Conservation (phyloP, 2,329 filamentous ascomycete species). For the Aspergillus brunneoviolaceus region DNA sequence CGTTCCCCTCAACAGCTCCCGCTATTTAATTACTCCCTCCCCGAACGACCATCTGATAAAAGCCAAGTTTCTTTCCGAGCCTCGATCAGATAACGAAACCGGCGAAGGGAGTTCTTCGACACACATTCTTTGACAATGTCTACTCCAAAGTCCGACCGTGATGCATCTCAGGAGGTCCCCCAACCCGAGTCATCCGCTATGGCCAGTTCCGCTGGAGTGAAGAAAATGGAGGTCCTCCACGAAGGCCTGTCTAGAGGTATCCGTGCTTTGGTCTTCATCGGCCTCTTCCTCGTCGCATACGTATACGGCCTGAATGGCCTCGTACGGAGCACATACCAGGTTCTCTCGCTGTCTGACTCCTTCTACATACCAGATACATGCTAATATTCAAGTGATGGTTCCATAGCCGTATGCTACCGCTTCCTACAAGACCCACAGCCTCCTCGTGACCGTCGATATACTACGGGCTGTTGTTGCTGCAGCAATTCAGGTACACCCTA, state of each 20-base stretch:
- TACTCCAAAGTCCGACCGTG: no score
- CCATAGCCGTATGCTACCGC: constrained; percentile 53
- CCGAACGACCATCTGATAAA: no score
- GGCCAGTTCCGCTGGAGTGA: constrained; percentile 55
- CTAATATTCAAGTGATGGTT: neutral
- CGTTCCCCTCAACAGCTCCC: no score
- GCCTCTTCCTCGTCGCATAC: constrained; percentile 64
- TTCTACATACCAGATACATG: constrained; percentile 6
- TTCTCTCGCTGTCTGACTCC: constrained; percentile 2
- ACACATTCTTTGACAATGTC: no score
- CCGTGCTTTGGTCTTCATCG: constrained; percentile 58
- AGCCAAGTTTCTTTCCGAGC: no score
- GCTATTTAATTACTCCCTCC: no score
- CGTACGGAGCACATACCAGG: constrained; percentile 53
- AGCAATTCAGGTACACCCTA: constrained; percentile 47
- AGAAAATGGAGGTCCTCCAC: constrained; percentile 59
- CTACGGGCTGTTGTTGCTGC: constrained; percentile 60
- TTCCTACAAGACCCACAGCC: constrained; percentile 53
- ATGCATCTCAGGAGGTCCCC: no score
- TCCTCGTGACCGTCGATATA: constrained; percentile 60
- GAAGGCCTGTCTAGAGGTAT: constrained; percentile 54
- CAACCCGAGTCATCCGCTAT: neutral
- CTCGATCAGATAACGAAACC: no score
- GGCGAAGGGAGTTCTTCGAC: no score
- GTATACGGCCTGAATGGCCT: constrained; percentile 62